These are phyloP conservation scores for Apophysomyces elegans DNA, from an alignment of 371 early-diverging fungal genomes.

Conservation along the genomic window DNA sequence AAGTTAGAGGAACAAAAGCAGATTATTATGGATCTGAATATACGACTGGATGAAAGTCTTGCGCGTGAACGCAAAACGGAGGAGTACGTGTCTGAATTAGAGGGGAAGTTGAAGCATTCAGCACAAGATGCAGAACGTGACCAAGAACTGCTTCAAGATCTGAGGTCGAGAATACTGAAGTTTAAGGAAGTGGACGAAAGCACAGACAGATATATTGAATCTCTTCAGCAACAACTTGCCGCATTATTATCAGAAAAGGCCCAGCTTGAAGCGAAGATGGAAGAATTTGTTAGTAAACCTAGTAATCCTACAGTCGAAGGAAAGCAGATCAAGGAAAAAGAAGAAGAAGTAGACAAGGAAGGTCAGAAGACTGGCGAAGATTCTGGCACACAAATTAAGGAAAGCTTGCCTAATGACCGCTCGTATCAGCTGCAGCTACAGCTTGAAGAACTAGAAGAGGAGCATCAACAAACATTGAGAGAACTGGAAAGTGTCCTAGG, in stretches of 20 bases:
- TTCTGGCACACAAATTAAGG: background rate
- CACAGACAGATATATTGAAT: constrained; percentile 54
- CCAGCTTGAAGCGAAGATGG: constrained; percentile 28
- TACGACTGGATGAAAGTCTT: constrained; percentile 31
- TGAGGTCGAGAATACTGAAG: constrained; percentile 41
- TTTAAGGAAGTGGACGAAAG: constrained; percentile 50
- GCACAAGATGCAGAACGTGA: constrained; percentile 46
- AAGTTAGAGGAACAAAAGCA: constrained; percentile 43
- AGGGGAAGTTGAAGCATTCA: constrained; percentile 41
- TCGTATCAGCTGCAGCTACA: background rate
- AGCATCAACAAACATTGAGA: background rate
- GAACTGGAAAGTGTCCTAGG: background rate
- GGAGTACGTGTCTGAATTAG: constrained; percentile 49
- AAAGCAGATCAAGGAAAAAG: background rate
- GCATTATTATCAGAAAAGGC: constrained; percentile 37
- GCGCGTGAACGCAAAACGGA: constrained; percentile 48
- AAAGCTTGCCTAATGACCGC: constrained; percentile 4
- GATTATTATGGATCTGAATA: constrained; percentile 34
- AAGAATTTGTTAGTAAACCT: constrained; percentile 25
- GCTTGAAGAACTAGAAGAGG: constrained; percentile 19
- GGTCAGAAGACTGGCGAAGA: background rate
- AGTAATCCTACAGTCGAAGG: background rate
- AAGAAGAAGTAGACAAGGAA: background rate
- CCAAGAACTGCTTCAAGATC: constrained; percentile 41
- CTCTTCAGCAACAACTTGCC: constrained; percentile 45